phyloP scores from a whole-genome alignment of 371 early-diverging fungal species.

The Apophysomyces trapeziformis region DNA sequence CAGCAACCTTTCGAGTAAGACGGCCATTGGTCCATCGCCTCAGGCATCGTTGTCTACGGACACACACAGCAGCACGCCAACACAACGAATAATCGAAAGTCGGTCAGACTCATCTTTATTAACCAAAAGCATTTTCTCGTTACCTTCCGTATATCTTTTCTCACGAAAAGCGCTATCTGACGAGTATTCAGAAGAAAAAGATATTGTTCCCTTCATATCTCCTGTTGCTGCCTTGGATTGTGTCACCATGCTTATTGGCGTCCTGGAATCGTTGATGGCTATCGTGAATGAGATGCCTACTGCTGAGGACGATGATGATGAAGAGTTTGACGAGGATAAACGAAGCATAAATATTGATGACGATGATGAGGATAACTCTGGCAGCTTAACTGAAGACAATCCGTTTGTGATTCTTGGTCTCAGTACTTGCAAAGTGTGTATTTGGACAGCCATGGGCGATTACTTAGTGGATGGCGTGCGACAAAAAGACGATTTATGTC shows the following conservation, averaged over 20 bases:
- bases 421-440: conserved; percentile 8
- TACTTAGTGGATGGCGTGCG: not conserved
- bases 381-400: not conserved
- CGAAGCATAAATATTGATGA: not conserved
- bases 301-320: not conserved
- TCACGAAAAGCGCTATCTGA: not conserved
- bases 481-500: not conserved
- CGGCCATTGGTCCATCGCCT: not conserved
- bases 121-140: conserved; percentile 2
- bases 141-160: not conserved
- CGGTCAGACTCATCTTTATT: not conserved
- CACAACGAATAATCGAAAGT: not conserved
- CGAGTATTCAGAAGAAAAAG: conserved; percentile 6
- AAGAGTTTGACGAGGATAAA: not conserved
- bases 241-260: not conserved
- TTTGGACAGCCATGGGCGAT: conserved; percentile 4
- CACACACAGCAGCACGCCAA: not conserved
- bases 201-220: not conserved
- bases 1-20: not conserved
- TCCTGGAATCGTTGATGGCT: conserved; percentile 3
- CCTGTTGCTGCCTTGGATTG: conserved; percentile 1
- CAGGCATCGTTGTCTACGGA: not conserved
- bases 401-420: conserved; percentile 6
- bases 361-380: not conserved
- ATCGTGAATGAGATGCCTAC: not conserved